Evolutionary conservation across 2,329 filamentous ascomycete species (phyloP).

Genomic region (Rachicladosporium sp.): DNA sequence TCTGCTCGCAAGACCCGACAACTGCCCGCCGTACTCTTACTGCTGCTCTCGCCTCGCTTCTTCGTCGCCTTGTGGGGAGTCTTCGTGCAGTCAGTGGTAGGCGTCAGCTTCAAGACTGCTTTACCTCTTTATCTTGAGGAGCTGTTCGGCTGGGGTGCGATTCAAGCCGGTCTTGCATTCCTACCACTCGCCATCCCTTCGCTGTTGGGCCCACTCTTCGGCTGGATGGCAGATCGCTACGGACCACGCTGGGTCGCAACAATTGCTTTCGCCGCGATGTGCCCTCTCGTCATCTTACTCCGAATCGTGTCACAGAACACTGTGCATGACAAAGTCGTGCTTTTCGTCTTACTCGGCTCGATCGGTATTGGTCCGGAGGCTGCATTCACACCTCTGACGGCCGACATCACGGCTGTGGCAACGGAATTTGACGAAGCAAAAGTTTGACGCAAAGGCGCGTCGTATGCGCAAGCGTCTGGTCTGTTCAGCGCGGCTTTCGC

Average conservation of each 20-base stretch:
- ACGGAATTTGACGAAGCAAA: constrained; percentile 2
- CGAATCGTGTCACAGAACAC: constrained; percentile 9
- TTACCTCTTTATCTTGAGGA: constrained; percentile 10
- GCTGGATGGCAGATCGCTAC: constrained; percentile 10
- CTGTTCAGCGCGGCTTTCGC: constrained; percentile 16
- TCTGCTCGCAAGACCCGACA: background rate
- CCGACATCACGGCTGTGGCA: constrained; percentile 12
- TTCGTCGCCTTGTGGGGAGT: constrained; percentile 11
- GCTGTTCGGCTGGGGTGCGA: constrained; percentile 12
- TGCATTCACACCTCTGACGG: constrained; percentile 12
- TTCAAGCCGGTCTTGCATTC: constrained; percentile 14
- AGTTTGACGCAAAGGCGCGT: constrained; percentile 2
- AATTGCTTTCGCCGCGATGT: constrained; percentile 4
- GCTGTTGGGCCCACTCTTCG: constrained; percentile 13
- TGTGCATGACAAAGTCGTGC: constrained; percentile 7
- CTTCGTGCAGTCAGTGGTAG: constrained; percentile 10
- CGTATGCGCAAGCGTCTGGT: constrained; percentile 12
- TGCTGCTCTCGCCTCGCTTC: constrained; percentile 11
- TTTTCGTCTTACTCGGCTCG: constrained; percentile 10
- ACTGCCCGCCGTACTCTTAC: constrained; percentile 10
- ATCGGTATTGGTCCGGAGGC: constrained; percentile 11
- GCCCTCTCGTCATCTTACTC: constrained; percentile 5
- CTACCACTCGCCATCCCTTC: constrained; percentile 12
- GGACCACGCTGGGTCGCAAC: constrained; percentile 11
- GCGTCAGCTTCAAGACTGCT: constrained; percentile 12